Percentiles rank a stretch among this genome's conserved stretches.
These are phyloP conservation scores for Citrus reticulata DNA, from an alignment of 345 rosid species.

Conservation along the genomic window DNA sequence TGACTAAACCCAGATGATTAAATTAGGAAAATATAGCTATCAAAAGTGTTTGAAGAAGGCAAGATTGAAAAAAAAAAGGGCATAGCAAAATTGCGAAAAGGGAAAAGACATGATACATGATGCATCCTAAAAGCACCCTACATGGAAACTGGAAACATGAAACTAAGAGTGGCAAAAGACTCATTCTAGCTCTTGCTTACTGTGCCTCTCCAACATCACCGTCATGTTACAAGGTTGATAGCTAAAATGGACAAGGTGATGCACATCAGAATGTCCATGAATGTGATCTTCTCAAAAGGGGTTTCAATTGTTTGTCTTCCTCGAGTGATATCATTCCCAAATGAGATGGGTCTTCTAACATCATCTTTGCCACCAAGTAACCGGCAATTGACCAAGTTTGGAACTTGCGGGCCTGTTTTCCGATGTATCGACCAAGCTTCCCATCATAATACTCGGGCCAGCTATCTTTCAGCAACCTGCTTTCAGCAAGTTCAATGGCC, in stretches of 20 bases:
- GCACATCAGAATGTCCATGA: constrained; percentile 52
- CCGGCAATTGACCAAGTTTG: constrained; percentile 98
- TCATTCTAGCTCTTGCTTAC: too few relatives aligned
- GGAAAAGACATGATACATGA: background rate
- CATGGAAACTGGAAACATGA: background rate
- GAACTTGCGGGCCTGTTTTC: constrained; percentile 78
- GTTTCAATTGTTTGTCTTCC: constrained; percentile 87
- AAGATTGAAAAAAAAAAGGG: background rate
- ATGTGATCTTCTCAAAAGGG: constrained; percentile 69
- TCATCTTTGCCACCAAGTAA: constrained; percentile 90
- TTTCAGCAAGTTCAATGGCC: constrained; percentile 78
- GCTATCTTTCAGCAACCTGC: constrained; percentile 62
- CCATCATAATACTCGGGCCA: constrained; percentile 99
- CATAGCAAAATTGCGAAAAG: background rate
- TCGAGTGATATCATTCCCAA: constrained; percentile 83
- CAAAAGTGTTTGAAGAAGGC: background rate
- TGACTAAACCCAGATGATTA: too few relatives aligned
- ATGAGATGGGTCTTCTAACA: constrained; percentile 95
- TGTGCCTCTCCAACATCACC: background rate
- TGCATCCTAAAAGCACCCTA: background rate
- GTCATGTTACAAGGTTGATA: background rate
- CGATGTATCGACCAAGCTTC: constrained; percentile 78
- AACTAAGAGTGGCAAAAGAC: background rate
- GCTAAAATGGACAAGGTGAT: background rate
- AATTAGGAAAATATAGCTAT: background rate